Conservation (phyloP, 306 rosid species). For the Vigna reflexopilosa region DNA sequence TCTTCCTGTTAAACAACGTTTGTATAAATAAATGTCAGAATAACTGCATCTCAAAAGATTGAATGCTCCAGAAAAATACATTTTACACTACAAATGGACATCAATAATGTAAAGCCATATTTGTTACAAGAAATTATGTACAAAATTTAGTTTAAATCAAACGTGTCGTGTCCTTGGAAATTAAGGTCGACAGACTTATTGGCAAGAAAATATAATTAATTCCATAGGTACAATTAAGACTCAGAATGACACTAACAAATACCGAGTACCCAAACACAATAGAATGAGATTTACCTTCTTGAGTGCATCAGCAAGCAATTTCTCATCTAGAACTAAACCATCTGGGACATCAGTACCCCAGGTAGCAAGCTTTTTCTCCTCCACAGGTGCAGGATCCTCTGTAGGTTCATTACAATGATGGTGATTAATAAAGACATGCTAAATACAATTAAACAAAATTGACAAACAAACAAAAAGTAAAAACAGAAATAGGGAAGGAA, state of each 20-base stretch:
- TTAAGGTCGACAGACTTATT: neutral
- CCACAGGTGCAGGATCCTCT: slow-evolving; percentile 39
- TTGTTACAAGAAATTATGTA: slow-evolving; percentile 18
- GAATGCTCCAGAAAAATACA: neutral
- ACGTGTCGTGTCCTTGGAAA: neutral
- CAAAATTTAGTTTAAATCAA: slow-evolving; percentile 7
- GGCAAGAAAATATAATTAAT: neutral
- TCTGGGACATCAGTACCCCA: slow-evolving; percentile 47
- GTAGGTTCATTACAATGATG: neutral
- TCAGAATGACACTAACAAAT: neutral
- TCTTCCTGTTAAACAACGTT: slow-evolving; percentile 33
- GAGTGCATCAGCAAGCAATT: slow-evolving; percentile 47
- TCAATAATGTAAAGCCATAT: neutral
- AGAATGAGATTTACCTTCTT: slow-evolving; percentile 34
- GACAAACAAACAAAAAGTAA: neutral
- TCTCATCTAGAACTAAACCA: slow-evolving; percentile 43
- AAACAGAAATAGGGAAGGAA: neutral
- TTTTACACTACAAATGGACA: neutral
- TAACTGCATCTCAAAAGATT: slow-evolving; percentile 2
- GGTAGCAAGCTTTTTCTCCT: slow-evolving; percentile 43
- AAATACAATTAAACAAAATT: slow-evolving; percentile 6
- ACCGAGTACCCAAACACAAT: neutral
- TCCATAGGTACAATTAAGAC: neutral
- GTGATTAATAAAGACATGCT: neutral
- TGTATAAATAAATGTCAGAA: neutral